Base-by-base conservation (phyloP, 2,329 filamentous ascomycete genomes). In the Cercospora berteroae region DNA sequence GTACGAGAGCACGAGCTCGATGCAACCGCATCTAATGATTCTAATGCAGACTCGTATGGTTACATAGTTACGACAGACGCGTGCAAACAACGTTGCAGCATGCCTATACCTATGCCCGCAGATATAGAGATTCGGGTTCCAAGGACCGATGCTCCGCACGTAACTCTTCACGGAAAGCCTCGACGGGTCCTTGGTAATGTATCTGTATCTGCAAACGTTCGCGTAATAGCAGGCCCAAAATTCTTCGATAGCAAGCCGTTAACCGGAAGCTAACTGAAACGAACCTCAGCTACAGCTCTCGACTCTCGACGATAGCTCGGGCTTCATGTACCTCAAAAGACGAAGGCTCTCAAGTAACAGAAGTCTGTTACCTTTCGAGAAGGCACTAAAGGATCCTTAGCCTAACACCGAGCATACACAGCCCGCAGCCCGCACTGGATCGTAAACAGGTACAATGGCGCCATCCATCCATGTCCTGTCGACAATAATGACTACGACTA, bases 1-100 rank as follows among this genome's bases (percentile, higher is more conserved):
- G 93, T 96, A 16, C 85, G 87, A 71, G 94, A 97, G 77, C 90
- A 92, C 72, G 89, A 90, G 1, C 86, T 92, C 9, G 95, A 99
- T 74, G 81, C 89, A 74, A 86, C 88, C 27, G 91, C 91, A 2
- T n/a, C n/a, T n/a, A n/a, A n/a, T n/a, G n/a, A n/a, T n/a, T 91
- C 91, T 67, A 87, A 95, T 72, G 82, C 87, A 16, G 83, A 85
- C 57, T 87, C 89, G 64, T 90, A 93, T 0, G 97, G 97, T 80
- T 96, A 93, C 77, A 95, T 98, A 76, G 80, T n/a, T n/a, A n/a
- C n/a, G n/a, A 27, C n/a, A 65, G 63, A 65, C 63, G 63, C 63
- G 63, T 65, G 42, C 56, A 44, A 62, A 58, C 55, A 31, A 62
- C 60, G 60, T 48, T 50, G 42, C 39, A 55, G 42, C n/a, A n/a